Evolutionary conservation across 1,284 basidiomycete genomes (phyloP).

Genomic region (Ganoderma multipileum): DNA sequence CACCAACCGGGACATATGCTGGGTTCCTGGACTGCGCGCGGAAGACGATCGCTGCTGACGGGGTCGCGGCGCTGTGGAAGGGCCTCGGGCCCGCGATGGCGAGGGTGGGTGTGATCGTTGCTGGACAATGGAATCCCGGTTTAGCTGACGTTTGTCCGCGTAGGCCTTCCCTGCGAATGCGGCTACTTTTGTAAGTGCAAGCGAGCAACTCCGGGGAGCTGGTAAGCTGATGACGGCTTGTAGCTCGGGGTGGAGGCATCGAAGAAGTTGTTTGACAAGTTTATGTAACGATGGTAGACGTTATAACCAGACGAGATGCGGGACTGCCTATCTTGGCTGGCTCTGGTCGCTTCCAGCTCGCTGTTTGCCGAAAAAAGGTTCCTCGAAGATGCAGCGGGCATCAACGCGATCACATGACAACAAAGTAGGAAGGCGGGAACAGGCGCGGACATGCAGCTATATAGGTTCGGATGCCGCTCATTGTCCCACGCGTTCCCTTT

Average conservation of each 20-base stretch:
- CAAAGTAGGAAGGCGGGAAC: slow-evolving; percentile 3
- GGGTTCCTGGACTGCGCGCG: slow-evolving; percentile 93
- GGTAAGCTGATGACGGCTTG: slow-evolving; percentile 1
- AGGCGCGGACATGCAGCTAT: slow-evolving; percentile 10
- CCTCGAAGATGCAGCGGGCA: slow-evolving; percentile 6
- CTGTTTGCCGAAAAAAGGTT: slow-evolving; percentile 4
- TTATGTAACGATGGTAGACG: slow-evolving; percentile 25
- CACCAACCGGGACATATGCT: slow-evolving; percentile 93
- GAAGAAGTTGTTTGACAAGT: slow-evolving; percentile 39
- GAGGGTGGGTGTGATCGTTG: slow-evolving; percentile 59
- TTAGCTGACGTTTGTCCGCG: background rate
- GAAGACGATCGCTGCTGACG: slow-evolving; percentile 94
- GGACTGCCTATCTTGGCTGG: background rate
- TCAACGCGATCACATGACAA: slow-evolving; percentile 24
- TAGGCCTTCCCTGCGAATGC: slow-evolving; percentile 94
- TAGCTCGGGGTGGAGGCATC: slow-evolving; percentile 42
- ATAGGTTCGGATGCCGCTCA: slow-evolving; percentile 13
- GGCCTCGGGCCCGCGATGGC: slow-evolving; percentile 98
- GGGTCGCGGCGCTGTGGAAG: slow-evolving; percentile 91
- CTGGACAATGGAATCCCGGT: background rate
- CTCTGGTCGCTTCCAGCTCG: background rate
- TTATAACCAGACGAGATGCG: background rate
- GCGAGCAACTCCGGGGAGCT: slow-evolving; percentile 44
- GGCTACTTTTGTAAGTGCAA: slow-evolving; percentile 89
- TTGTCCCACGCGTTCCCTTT: slow-evolving; percentile 18